phyloP scores from a whole-genome alignment of 2,329 filamentous ascomycete species.

The Aspergillus fijiensis region DNA sequence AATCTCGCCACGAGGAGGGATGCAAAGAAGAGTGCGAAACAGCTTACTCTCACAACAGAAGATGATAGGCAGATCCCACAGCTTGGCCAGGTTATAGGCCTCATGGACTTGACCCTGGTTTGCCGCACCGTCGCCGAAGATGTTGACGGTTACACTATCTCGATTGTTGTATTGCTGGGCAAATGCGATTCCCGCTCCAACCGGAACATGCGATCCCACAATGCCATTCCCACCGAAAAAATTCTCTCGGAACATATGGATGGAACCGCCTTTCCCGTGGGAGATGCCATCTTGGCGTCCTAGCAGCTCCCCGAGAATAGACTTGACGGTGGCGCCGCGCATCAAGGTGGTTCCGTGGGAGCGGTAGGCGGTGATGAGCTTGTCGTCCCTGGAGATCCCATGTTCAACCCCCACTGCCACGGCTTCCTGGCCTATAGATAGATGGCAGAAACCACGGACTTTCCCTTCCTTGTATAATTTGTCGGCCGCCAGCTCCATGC shows the following conservation, averaged over 20 bases:
- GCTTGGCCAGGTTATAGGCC: constrained; percentile 99
- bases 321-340: constrained; percentile 82
- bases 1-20: background rate
- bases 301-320: constrained; percentile 90
- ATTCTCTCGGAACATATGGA: constrained; percentile 97
- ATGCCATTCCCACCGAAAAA: constrained; percentile 99
- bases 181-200: constrained; percentile 91
- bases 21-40: constrained; percentile 30
- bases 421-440: constrained; percentile 94
- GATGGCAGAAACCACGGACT: constrained; percentile 96
- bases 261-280: constrained; percentile 95
- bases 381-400: constrained; percentile 82
- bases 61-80: constrained; percentile 90
- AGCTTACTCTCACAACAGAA: constrained; percentile 94
- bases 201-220: constrained; percentile 92
- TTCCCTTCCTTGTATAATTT: constrained; percentile 99
- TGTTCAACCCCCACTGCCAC: constrained; percentile 95
- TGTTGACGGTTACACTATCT: constrained; percentile 76
- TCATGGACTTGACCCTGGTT: constrained; percentile 99
- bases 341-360: constrained; percentile 97
- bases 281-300: constrained; percentile 91
- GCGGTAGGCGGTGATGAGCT: constrained; percentile 93
- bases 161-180: constrained; percentile 81
- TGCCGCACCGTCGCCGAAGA: constrained; percentile 94
- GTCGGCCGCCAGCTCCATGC: constrained; percentile 98